phyloP scores from a whole-genome alignment of 2,329 filamentous ascomycete species.

The Paecilomyces formosus region DNA sequence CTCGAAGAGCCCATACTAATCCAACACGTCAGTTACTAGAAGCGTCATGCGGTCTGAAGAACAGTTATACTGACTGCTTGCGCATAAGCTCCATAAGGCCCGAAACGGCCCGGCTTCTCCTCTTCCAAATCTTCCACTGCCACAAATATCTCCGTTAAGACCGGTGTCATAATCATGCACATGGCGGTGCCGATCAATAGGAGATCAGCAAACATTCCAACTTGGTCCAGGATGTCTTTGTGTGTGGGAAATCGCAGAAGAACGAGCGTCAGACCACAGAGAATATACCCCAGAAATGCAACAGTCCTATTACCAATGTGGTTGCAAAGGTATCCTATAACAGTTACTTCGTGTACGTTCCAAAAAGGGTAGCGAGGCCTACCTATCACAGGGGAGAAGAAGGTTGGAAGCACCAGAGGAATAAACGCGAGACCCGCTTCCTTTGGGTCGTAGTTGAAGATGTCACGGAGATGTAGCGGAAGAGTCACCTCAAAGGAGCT shows the following conservation, averaged over 20 bases:
- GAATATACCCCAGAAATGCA: background rate
- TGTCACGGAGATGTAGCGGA: background rate
- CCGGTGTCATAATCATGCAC: background rate
- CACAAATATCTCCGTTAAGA: background rate
- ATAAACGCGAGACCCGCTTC: background rate
- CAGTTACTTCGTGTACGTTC: background rate
- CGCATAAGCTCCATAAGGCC: background rate
- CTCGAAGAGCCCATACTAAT: background rate
- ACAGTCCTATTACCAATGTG: background rate
- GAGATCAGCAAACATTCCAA: background rate
- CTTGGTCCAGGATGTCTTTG: background rate
- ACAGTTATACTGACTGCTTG: background rate
- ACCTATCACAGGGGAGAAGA: background rate
- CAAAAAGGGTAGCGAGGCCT: background rate
- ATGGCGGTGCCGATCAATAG: background rate
- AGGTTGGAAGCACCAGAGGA: background rate
- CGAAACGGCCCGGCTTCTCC: background rate
- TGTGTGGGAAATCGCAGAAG: background rate
- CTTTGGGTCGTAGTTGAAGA: background rate
- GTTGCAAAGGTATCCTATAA: background rate
- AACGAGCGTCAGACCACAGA: background rate
- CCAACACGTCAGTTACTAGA: background rate
- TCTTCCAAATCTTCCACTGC: background rate
- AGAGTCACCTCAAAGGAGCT: background rate
- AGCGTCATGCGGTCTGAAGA: background rate